phyloP scores from a whole-genome alignment of 83 land plant genomes.

The Picea abies region DNA sequence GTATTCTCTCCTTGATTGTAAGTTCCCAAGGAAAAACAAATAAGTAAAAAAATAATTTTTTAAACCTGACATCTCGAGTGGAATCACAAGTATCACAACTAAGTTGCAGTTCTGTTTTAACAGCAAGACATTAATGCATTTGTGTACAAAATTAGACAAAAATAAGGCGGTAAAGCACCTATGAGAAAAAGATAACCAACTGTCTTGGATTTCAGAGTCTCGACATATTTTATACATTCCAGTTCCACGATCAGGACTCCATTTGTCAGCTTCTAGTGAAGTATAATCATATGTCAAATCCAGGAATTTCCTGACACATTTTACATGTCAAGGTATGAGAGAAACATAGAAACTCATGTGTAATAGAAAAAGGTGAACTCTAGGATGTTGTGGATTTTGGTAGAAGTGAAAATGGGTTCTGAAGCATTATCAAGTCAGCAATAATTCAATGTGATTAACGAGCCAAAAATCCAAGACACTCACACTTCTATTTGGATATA shows the following conservation, averaged over 20 bases:
- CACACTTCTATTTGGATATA: constrained; percentile 20
- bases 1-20: no score
- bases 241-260: constrained; percentile 18
- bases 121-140: not conserved
- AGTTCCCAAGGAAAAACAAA: no score
- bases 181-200: constrained; percentile 15
- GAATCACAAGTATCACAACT: not conserved
- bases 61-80: not conserved
- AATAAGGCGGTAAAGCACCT: not conserved
- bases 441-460: not conserved
- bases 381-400: not conserved
- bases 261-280: constrained; percentile 3
- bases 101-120: not conserved
- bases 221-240: not conserved
- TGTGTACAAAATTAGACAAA: not conserved
- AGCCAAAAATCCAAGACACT: not conserved
- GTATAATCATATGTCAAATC: constrained; percentile 13
- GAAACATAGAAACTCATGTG: not conserved
- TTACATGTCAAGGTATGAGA: not conserved
- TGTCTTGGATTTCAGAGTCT: constrained; percentile 11
- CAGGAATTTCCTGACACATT: constrained; percentile 20
- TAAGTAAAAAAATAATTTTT: no score
- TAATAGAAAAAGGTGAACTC: not conserved
- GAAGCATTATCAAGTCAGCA: not conserved
- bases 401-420: not conserved